Conservation (phyloP, 1,284 basidiomycete genomes). For the Ganoderma lingzhi region DNA sequence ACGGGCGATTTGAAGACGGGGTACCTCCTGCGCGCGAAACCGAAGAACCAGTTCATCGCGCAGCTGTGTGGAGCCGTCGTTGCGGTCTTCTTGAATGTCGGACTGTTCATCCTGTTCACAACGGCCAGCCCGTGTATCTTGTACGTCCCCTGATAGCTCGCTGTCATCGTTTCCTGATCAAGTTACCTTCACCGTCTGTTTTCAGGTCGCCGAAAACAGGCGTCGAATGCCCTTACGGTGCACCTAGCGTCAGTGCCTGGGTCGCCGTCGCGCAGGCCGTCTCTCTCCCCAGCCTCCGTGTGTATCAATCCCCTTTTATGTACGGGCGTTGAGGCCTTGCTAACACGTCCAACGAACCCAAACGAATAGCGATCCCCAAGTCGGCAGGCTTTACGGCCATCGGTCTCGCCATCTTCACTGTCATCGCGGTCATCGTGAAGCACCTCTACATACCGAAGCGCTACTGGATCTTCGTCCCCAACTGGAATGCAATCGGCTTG, state of each 20-base stretch:
- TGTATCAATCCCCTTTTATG: neutral
- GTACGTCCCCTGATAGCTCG: constrained; percentile 26
- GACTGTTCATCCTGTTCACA: constrained; percentile 68
- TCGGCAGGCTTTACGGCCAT: constrained; percentile 72
- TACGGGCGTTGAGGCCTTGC: neutral
- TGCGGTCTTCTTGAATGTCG: constrained; percentile 64
- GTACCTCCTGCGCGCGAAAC: constrained; percentile 73
- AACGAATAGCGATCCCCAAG: constrained; percentile 49
- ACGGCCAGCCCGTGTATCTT: constrained; percentile 73
- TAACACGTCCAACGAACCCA: neutral
- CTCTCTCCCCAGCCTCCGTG: constrained; percentile 51
- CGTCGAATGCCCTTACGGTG: constrained; percentile 58
- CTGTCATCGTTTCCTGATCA: constrained; percentile 28
- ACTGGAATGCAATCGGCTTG: constrained; percentile 71
- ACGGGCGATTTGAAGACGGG: constrained; percentile 74
- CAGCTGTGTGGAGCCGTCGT: constrained; percentile 65
- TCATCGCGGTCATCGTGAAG: constrained; percentile 56
- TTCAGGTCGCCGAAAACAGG: constrained; percentile 3
- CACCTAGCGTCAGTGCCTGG: constrained; percentile 72
- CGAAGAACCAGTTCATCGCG: constrained; percentile 71
- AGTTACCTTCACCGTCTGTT: neutral
- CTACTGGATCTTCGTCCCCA: constrained; percentile 65
- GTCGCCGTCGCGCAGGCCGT: constrained; percentile 67
- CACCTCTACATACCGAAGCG: constrained; percentile 61
- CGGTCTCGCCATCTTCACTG: constrained; percentile 56